phyloP scores from a whole-genome alignment of 768 basidiomycete species.

The Russula sp. region DNA sequence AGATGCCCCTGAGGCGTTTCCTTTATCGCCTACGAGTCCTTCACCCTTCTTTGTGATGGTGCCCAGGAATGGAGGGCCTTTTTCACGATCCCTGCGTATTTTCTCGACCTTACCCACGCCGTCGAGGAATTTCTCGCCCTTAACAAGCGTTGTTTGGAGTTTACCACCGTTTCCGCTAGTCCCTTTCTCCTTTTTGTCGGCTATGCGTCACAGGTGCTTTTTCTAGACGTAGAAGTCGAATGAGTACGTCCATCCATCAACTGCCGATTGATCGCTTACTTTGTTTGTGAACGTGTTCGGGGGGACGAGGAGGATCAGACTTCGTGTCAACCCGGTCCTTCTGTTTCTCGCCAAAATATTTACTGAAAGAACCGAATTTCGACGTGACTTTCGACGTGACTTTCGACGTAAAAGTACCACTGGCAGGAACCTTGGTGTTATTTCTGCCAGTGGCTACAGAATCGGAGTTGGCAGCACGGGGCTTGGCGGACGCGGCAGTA shows the following conservation, averaged over 20 bases:
- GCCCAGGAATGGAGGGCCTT: too few relatives aligned
- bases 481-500: too few relatives aligned
- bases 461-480: background rate
- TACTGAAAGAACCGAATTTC: too few relatives aligned
- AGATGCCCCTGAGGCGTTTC: too few relatives aligned
- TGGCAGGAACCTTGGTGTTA: too few relatives aligned
- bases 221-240: background rate
- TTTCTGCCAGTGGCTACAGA: too few relatives aligned
- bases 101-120: too few relatives aligned
- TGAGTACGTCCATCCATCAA: background rate
- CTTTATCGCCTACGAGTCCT: too few relatives aligned
- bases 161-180: background rate
- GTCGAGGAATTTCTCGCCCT: background rate
- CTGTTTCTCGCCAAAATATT: constrained; percentile 6
- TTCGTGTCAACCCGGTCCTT: constrained; percentile 8
- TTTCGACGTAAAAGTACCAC: constrained; percentile 11
- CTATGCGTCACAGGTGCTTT: background rate
- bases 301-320: background rate
- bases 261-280: background rate
- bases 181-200: background rate
- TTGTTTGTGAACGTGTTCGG: background rate
- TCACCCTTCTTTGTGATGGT: too few relatives aligned
- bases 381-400: too few relatives aligned
- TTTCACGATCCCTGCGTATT: too few relatives aligned
- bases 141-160: background rate